These are phyloP conservation scores for Russula virescens DNA, from an alignment of 768 basidiomycete species.

Conservation along the genomic window DNA sequence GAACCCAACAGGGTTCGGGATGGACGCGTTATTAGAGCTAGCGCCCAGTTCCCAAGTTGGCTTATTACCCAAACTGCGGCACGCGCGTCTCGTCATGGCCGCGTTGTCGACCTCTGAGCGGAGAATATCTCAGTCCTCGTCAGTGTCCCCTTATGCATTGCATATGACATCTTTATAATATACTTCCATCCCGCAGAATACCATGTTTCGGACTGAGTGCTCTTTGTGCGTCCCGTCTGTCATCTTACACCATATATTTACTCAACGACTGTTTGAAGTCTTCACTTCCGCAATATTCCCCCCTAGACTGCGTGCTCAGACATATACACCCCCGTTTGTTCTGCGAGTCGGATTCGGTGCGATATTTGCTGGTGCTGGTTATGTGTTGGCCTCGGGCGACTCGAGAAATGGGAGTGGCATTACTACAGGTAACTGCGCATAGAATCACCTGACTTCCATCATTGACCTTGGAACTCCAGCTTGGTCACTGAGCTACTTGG, in stretches of 20 bases:
- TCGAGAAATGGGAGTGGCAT: constrained; percentile 42
- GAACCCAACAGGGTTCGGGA: background rate
- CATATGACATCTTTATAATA: background rate
- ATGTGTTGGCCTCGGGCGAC: constrained; percentile 38
- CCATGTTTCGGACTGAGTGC: constrained; percentile 32
- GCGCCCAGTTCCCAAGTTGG: too few relatives aligned
- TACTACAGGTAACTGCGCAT: constrained; percentile 31
- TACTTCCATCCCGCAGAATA: constrained; percentile 12
- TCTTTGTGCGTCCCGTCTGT: constrained; percentile 30
- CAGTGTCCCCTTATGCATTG: constrained; percentile 5
- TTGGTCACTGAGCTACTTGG: constrained; percentile 43
- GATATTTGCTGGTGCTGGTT: constrained; percentile 41
- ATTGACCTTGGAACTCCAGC: constrained; percentile 28
- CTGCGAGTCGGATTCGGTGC: constrained; percentile 41
- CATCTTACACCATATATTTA: background rate
- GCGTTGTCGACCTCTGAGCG: background rate
- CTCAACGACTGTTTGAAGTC: constrained; percentile 29
- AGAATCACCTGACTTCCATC: background rate
- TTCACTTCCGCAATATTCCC: constrained; percentile 35
- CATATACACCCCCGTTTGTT: constrained; percentile 38
- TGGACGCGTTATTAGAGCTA: background rate
- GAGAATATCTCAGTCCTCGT: constrained; percentile 25
- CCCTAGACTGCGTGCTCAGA: constrained; percentile 29
- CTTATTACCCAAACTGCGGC: too few relatives aligned
- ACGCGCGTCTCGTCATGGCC: background rate